Evolutionary conservation across 805 yeast species (phyloP).

Genomic region (Starmerella tilneyi): DNA sequence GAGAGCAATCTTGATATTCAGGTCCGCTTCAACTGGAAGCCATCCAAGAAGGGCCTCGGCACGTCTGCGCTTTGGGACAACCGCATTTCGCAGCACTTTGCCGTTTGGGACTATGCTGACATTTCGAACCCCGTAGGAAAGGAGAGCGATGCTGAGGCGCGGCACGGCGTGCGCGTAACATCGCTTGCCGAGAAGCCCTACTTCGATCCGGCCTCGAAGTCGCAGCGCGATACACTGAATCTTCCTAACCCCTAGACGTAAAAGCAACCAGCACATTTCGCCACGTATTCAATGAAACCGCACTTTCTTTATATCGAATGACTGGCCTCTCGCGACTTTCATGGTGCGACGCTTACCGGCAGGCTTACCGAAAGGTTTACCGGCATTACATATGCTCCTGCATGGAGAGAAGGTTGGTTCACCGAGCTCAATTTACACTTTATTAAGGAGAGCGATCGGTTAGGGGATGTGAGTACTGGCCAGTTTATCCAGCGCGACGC

Average conservation of each 20-base stretch:
- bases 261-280: background rate
- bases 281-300: background rate
- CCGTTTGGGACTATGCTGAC: constrained; percentile 37
- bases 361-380: too few relatives aligned
- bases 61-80: constrained; percentile 45
- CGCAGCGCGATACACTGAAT: constrained; percentile 22
- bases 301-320: background rate
- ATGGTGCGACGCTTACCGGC: too few relatives aligned
- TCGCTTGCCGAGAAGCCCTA: constrained; percentile 46
- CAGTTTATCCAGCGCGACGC: too few relatives aligned
- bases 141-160: constrained; percentile 15
- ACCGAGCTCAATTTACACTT: too few relatives aligned
- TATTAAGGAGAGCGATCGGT: too few relatives aligned
- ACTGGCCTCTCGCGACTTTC: too few relatives aligned
- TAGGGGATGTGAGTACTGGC: too few relatives aligned
- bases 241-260: constrained; percentile 18
- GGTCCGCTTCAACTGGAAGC: constrained; percentile 42
- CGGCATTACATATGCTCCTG: too few relatives aligned
- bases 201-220: constrained; percentile 36
- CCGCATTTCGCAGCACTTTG: constrained; percentile 42
- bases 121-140: background rate
- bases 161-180: constrained; percentile 46
- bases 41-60: constrained; percentile 31
- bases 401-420: too few relatives aligned
- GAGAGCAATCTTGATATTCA: constrained; percentile 33